Percentiles rank a stretch among this genome's conserved stretches.
phyloP scores from a whole-genome alignment of 2,329 filamentous ascomycete genomes.

The Raffaelea albimanens region DNA sequence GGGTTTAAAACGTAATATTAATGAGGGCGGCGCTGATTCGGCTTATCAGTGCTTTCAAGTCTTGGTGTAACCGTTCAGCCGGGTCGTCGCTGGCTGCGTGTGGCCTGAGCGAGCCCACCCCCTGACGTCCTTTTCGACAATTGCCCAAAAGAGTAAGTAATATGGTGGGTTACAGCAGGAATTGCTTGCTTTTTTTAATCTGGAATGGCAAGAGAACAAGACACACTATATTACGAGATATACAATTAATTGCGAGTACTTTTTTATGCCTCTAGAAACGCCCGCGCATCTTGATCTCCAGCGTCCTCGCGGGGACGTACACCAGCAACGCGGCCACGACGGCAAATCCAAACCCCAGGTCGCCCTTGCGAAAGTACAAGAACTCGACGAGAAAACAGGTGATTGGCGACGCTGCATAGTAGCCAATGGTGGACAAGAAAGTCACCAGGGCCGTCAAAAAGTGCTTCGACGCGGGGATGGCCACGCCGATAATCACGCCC shows the following conservation, averaged over 20 bases:
- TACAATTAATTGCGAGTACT: not conserved
- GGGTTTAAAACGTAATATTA: no score
- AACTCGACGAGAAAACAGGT: conserved; percentile 15
- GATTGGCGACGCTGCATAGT: conserved; percentile 25
- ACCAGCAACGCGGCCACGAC: conserved; percentile 28
- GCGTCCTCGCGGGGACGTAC: conserved; percentile 28
- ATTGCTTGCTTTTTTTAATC: no score
- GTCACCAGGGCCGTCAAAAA: conserved; percentile 33
- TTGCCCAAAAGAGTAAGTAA: no score
- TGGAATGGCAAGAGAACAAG: no score
- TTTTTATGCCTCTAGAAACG: not conserved
- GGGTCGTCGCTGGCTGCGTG: no score
- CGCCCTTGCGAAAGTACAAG: conserved; percentile 14
- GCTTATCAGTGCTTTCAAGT: no score
- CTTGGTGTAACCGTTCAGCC: no score
- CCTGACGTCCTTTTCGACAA: no score
- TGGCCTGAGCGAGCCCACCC: no score
- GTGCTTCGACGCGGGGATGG: conserved; percentile 26
- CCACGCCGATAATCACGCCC: conserved; percentile 29
- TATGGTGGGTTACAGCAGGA: no score
- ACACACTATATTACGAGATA: no score
- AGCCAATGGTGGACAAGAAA: conserved; percentile 33
- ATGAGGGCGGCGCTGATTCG: no score
- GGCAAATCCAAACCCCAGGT: conserved; percentile 29
- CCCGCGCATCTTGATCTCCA: conserved; percentile 17